Percentiles rank a stretch among this genome's conserved stretches.
Conservation (phyloP, 1,139 yeast genomes). For the Blastobotrys indianensis region DNA sequence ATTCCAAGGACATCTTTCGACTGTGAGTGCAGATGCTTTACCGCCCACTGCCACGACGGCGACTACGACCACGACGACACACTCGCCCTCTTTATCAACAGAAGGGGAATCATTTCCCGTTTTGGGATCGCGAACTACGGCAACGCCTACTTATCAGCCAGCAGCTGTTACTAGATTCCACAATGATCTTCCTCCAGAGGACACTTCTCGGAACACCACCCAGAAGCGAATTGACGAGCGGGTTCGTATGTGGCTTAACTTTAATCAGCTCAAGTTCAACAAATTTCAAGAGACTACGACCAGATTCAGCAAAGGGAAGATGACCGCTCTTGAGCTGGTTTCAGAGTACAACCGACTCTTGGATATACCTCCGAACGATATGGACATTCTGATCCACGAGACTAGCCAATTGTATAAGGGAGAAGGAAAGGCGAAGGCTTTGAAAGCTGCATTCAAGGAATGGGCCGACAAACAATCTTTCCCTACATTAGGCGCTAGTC, state of each 20-base stretch:
- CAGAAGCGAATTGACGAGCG: constrained; percentile 71
- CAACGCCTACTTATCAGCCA: constrained; percentile 12
- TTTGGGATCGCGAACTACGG: constrained; percentile 20
- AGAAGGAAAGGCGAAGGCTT: constrained; percentile 13
- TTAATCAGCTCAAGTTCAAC: constrained; percentile 44
- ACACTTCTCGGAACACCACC: constrained; percentile 47
- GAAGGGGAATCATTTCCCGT: constrained; percentile 26
- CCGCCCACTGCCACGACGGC: constrained; percentile 17
- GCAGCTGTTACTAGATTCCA: constrained; percentile 22
- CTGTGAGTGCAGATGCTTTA: constrained; percentile 32
- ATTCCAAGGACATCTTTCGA: constrained; percentile 65
- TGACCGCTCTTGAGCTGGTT: constrained; percentile 48
- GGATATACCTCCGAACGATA: constrained; percentile 33
- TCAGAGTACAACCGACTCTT: constrained; percentile 51
- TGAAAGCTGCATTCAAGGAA: constrained; percentile 17
- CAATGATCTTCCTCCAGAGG: constrained; percentile 29
- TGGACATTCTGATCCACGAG: constrained; percentile 45
- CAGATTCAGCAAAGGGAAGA: constrained; percentile 42
- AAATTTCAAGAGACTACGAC: constrained; percentile 48
- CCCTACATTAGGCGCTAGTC: constrained; percentile 13
- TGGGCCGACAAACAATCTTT: constrained; percentile 18
- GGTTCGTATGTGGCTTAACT: constrained; percentile 53
- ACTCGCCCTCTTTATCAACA: constrained; percentile 1
- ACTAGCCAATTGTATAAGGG: constrained; percentile 32
- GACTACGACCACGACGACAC: constrained; percentile 18